Conservation (phyloP, 1,139 yeast species). For the Sugiyamaella japonica region DNA sequence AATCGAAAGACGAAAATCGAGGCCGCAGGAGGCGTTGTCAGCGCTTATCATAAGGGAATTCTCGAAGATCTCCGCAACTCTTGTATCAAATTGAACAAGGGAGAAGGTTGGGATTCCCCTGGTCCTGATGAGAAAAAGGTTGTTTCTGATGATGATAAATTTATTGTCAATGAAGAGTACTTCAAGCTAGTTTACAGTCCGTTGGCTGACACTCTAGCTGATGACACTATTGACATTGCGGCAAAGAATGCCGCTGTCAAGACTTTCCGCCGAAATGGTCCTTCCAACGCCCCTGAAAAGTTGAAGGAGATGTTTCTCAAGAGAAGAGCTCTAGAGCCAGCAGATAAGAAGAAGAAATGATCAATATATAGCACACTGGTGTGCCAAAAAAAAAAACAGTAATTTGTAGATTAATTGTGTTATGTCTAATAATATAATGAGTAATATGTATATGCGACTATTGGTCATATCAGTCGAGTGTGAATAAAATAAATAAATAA, state of each 20-base stretch:
- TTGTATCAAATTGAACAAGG: conserved; percentile 63
- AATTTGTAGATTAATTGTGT: conserved; percentile 13
- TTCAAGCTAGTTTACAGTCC: conserved; percentile 29
- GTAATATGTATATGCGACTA: neutral
- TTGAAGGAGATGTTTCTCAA: conserved; percentile 32
- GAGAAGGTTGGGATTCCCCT: conserved; percentile 67
- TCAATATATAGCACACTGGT: neutral
- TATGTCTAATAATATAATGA: conserved; percentile 8
- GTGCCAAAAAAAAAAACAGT: neutral
- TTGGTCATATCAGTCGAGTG: too few species aligned
- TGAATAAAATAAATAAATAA: too few species aligned
- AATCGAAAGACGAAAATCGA: conserved; percentile 67
- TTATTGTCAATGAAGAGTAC: conserved; percentile 33
- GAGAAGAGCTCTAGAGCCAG: conserved; percentile 29
- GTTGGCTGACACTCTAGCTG: conserved; percentile 27
- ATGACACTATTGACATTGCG: conserved; percentile 24
- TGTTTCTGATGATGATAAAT: conserved; percentile 30
- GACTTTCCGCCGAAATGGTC: conserved; percentile 34
- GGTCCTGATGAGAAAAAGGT: conserved; percentile 17
- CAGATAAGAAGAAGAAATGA: conserved; percentile 21
- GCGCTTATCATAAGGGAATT: conserved; percentile 74
- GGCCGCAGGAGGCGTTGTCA: conserved; percentile 73
- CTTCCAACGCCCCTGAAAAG: conserved; percentile 29
- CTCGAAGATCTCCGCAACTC: conserved; percentile 57
- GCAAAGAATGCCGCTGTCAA: conserved; percentile 30